Base-by-base conservation (phyloP, 345 rosid genomes). In the Arabis alpina region DNA sequence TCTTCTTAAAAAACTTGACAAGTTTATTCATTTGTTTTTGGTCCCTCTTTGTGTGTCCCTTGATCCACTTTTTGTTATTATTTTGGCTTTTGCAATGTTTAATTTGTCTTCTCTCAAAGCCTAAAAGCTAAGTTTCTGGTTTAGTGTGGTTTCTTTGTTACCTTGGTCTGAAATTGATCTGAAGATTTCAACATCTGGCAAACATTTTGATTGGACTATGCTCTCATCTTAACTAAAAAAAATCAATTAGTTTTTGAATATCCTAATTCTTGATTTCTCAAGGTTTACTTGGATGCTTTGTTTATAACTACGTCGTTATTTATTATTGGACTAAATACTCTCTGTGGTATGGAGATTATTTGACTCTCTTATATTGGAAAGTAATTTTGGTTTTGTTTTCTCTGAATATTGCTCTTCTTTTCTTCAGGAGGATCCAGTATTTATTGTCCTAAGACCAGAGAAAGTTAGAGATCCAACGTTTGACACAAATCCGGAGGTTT, bases 331-430 rank as follows among this genome's bases (percentile, higher is more conserved):
- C 30, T 24, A 24, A 8, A 10, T 62, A 54, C 25, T 47, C 15
- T 47, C 15, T 25, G 2, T 25, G 25, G 3, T 34, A 6, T 6
- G 16, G 36, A 65, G 13, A 8, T 64, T 76, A 16, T 49, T 30
- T 49, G 58, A 47, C 37, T 68, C 48, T 28, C 25, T 64, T 45
- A 40, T 54, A 49, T 54, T 55, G 16, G 7, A 36, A 16, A 14
- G 56, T 63, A 14, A 36, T 54, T 63, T 54, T 47, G 64, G n/a
- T 66, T 36, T 59, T 66, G 44, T 12, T 41, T 27, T 50, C 54
- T 75, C 73, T 68, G 27, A 25, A 67, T 12, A 68, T 25, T 45
- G 49, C 10, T 56, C 10, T 23, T 19, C 13, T 49, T 66, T 42
- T 54, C 47, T 54, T 24, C 50, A 54, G 63, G 63, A n/a, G 9